Evolutionary conservation across 1,284 basidiomycete species (phyloP), one percentile per base, ranked within the genome.

Genomic region (Mycena sp.): DNA sequence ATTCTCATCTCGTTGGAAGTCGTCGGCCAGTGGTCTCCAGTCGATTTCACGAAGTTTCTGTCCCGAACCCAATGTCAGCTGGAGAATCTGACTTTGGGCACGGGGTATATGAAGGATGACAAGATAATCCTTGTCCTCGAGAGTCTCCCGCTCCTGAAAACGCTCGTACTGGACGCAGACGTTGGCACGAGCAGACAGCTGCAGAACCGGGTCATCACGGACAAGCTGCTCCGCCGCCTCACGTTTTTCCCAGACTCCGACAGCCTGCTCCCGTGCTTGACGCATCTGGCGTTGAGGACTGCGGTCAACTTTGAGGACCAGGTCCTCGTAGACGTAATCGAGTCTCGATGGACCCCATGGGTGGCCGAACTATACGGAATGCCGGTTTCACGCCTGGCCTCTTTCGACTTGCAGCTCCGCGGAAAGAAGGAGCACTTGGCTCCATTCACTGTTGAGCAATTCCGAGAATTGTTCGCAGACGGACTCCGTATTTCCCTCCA

Each of bases 191-290:
- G 40, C 19, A 16, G 61, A 21, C 61, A 49, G 25, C 28, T 64
- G 19, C 53, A 56, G 50, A 67, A 64, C 53, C 65, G 65, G 19
- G 65, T 54, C 44, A 54, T 67, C 38, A 58, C 53, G 6, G 54
- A 60, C 37, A 58, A 58, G 30, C 53, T 67, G 11, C 58, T 67
- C 44, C 40, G 44, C 17, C 61, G 65, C 6, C 50, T 67, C 49
- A 41, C 48, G 23, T 28, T 67, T 28, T 58, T 48, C 29, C 61
- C 65, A 14, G 61, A 61, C 26, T 67, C 65, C 14, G 58, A 61
- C 54, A 26, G 43, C 32, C 21, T 64, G 41, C 49, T 67, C 14
- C 65, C 65, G 2, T 25, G 32, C 17, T 28, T 64, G 35, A 54
- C 45, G 30, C 54, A 58, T 28, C 32, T 67, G 4, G 29, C 43